phyloP scores from a whole-genome alignment of 208 protist genomes.

The Acanthamoeba healyi region DNA sequence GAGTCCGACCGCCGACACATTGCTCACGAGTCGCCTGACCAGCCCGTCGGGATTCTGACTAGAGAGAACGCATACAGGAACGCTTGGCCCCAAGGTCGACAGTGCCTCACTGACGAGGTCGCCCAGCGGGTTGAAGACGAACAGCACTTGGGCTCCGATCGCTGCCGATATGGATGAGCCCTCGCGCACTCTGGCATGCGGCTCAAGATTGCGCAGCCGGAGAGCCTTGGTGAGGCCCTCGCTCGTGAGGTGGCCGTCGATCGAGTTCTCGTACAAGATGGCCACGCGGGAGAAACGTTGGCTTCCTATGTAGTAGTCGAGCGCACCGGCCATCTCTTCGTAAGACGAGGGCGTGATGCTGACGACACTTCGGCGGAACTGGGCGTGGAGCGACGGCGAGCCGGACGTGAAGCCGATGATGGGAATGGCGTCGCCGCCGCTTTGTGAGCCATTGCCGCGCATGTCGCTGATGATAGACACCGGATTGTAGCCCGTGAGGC shows the following conservation, averaged over 20 bases:
- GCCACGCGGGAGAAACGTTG: neutral
- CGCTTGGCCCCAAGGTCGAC: neutral
- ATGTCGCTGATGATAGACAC: neutral
- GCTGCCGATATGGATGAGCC: neutral
- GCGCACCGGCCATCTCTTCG: constrained; percentile 29
- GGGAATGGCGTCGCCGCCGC: neutral
- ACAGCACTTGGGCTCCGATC: too few species aligned
- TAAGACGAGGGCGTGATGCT: neutral
- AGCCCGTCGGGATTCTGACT: neutral
- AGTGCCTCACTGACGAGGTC: neutral
- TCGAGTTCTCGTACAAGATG: neutral
- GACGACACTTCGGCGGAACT: neutral
- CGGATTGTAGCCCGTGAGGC: neutral
- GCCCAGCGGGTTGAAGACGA: too few species aligned
- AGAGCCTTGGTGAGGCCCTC: constrained; percentile 20
- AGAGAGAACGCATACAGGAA: neutral
- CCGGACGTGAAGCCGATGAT: neutral
- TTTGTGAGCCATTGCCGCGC: neutral
- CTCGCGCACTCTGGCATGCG: neutral
- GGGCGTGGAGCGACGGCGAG: neutral
- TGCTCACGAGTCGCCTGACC: neutral
- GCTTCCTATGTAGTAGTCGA: neutral
- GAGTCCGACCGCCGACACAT: neutral
- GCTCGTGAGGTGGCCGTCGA: neutral
- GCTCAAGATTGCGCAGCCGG: neutral